Base-by-base conservation (phyloP, 1,284 basidiomycete genomes). In the Volvariella volvacea region DNA sequence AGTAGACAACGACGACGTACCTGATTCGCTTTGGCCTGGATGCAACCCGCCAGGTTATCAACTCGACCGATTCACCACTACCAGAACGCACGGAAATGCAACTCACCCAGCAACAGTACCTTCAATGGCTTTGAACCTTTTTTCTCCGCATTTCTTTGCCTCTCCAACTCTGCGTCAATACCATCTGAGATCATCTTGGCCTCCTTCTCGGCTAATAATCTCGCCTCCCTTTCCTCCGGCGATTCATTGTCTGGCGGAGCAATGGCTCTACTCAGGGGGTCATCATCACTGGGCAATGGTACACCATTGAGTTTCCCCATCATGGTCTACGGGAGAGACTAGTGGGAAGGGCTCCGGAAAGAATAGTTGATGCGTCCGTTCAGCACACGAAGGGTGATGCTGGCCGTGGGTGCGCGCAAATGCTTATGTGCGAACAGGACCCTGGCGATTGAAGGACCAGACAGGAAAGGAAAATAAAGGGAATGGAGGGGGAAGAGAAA, bases 11-110 rank as follows among this genome's bases (percentile, higher is more conserved):
- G 3, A 19, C 20, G 37, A 49, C 68, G 46, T 60, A 83, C 83
- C 83, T 52, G 83, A 86, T 71, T 86, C 83, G 54, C 83, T 85
- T 60, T 86, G 83, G 15, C 83, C 83, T 85, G 48, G 17, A 43
- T 16, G 8, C 20, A 3, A 30, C 14, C 1, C 0, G 22, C 22
- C 6, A 21, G 12, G 43, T 22, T 32, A 25, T n/a, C n/a, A n/a
- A n/a, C n/a, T n/a, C n/a, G 19, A n/a, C 25, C 39, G 15, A 39
- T 7, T 32, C 31, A 19, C 8, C 16, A 36, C 12, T 39, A 46
- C 15, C 16, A 22, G 17, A 28, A 12, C 6, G 12, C 6, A 6
- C 25, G 25, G 17, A 21, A 28, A 10, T 22, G 8, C 22, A 25
- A 57, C 73, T 53, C 56, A 83, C 82, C 83, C n/a, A 87, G 70